Conservation (phyloP, 805 yeast genomes). For the Metschnikowia sp. region DNA sequence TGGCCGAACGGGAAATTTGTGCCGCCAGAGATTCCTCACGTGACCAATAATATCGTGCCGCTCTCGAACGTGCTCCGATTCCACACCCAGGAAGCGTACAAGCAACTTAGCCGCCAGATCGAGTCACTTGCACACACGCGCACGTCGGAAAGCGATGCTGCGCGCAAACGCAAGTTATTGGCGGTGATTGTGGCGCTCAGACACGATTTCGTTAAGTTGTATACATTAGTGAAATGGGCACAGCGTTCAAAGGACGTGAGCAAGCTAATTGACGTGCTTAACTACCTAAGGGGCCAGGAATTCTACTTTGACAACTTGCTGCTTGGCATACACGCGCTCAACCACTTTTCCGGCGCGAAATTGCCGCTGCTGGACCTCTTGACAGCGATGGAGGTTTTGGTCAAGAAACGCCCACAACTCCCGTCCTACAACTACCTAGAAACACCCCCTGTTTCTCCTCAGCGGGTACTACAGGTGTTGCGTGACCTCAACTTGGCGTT, state of each 20-base stretch:
- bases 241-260: slow-evolving; percentile 67
- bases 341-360: slow-evolving; percentile 81
- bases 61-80: slow-evolving; percentile 56
- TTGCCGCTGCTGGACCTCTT: slow-evolving; percentile 86
- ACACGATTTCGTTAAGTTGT: slow-evolving; percentile 79
- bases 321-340: slow-evolving; percentile 64
- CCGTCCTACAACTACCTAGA: slow-evolving; percentile 60
- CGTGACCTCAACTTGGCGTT: slow-evolving; percentile 68
- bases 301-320: slow-evolving; percentile 58
- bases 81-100: slow-evolving; percentile 58
- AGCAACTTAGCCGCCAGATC: slow-evolving; percentile 57
- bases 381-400: slow-evolving; percentile 83
- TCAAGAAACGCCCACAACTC: slow-evolving; percentile 71
- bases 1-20: neutral
- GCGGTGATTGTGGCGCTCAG: slow-evolving; percentile 68
- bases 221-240: slow-evolving; percentile 89
- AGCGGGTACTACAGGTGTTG: slow-evolving; percentile 57
- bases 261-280: slow-evolving; percentile 76
- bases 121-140: slow-evolving; percentile 53
- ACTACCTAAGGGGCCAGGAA: slow-evolving; percentile 82
- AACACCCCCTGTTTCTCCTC: slow-evolving; percentile 47
- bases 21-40: slow-evolving; percentile 59
- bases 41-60: slow-evolving; percentile 67
- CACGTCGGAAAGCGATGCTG: slow-evolving; percentile 49
- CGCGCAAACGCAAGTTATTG: slow-evolving; percentile 66